Base-by-base conservation (phyloP, 2,329 filamentous ascomycete genomes). In the Huntiella decipiens region DNA sequence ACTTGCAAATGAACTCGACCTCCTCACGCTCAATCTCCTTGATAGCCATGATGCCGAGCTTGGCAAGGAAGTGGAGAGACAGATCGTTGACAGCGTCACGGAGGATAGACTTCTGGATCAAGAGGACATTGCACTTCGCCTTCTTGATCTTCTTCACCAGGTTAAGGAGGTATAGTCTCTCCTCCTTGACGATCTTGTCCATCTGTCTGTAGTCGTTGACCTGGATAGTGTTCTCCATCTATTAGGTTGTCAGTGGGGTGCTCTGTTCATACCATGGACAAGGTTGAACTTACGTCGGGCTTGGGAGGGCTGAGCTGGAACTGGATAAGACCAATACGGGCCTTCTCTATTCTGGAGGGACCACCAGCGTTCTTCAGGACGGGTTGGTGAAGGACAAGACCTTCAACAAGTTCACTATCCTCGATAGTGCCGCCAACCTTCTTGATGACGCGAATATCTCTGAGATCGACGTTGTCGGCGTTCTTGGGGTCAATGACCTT, bases 111-210 rank as follows among this genome's bases (percentile, higher is more conserved):
- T 98, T 98, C 60, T 98, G 91, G 55, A 98, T 96, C 54, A 98
- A 71, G 38, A 96, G 77, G 38, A 98, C 91, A 57, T 98, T 98
- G 68, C 91, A 98, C 71, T 96, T 98, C 54, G 91, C 87, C 73
- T 96, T 98, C 69, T 96, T 95, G 65, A 98, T 98, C 74, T 96
- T 98, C 76, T 98, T 96, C 60, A 92, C 87, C 77, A 98, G 83
- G 70, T 96, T 96, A 49, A 98, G 74, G 53, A 98, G 76, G 65
- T 98, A 98, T 55, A 91, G 83, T 54, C 91, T 84, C 70, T 98
- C 91, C 67, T 98, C 91, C 68, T 98, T 98, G 56, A 98, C 75
- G 54, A 98, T 98, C 74, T 96, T 98, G 71, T 98, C 91, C 91
- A 98, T 98, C 63, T 98, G 91, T 59, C 91, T 77, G 73, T 98